Base-by-base conservation (phyloP, 2,329 filamentous ascomycete species). In the Claviceps capensis region DNA sequence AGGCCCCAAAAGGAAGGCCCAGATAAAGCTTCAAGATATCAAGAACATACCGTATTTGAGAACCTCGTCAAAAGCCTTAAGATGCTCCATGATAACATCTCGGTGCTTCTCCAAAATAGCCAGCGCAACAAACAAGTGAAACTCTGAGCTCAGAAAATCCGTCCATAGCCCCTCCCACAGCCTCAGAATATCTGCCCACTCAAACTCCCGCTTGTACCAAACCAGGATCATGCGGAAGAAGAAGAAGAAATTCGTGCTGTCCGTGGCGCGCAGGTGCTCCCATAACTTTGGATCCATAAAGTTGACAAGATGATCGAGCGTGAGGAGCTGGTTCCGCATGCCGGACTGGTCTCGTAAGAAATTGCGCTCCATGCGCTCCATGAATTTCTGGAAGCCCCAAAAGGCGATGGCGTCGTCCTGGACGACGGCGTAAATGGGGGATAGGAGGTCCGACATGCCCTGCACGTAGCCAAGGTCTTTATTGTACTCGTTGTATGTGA, bases 201-300 rank as follows among this genome's bases (percentile, higher is more conserved):
- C 78, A 61, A 98, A 98, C 68, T 98, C 93, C 47, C 93, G 85
- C 73, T 98, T 98, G 69, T 93, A 98, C 93, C 93, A 98, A 9
- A 98, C 93, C 1, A 98, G 76, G 37, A 98, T 76, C 93, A 97
- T 97, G 54, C 93, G 86, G 79, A 97, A 98, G 74, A 98, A 97
- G 74, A 98, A 98, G 70, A 98, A 98, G 69, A 98, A 98, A 67
- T 98, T 98, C 23, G 93, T 98, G 62, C 86, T 94, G 62, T 98
- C 94, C 19, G 90, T 87, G 16, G 79, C 83, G 66, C 95, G 82
- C 0, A 98, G 79, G 61, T 98, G 93, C 2, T 86, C 76, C 68
- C 96, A 97, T 7, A 98, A 81, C 64, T 89, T 86, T 0, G 94
- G 93, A 59, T 98, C 93, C 82, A 98, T 90, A 53, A 98, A 87